Base-by-base conservation (phyloP, 805 yeast genomes). In the Ogataea saltuana region DNA sequence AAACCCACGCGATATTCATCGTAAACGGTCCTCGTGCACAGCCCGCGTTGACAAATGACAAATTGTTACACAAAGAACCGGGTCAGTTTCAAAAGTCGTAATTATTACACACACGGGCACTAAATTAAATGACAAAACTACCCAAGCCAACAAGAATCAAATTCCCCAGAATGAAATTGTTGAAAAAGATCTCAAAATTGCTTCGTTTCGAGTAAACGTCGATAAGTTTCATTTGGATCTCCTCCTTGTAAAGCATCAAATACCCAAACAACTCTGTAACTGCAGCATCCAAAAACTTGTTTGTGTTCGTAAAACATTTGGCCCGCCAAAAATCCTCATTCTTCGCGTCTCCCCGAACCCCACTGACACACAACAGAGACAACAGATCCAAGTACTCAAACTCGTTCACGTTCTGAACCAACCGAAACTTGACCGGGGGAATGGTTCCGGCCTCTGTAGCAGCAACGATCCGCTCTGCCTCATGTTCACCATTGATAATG, bases 391-490 rank as follows among this genome's bases (percentile, higher is more conserved):
- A 61, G 18, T 64, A 64, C 47, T 72, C 70, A 32, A 75, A 61
- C 36, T 72, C 72, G 25, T 69, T 67, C 15, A 72, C 44, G 46
- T 70, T 75, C 46, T 75, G 72, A 13, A 74, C 76, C 25, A 77
- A 60, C 39, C 81, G 65, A 56, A 59, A 69, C 58, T 59, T 69
- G 56, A 59, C 63, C 41, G 65, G 66, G 36, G 63, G 74, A 42
- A 61, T 56, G 45, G 50, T 16, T 13, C 38, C 38, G 32, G 33
- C 41, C 51, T 58, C 45, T 49, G 50, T 44, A 4, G 12, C 11
- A 17, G 6, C 16, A 34, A 13, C 16, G 4, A 23, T 29, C 22
- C 15, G 22, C 22, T 21, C 29, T 5, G 11, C 29, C 25, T 13
- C 26, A 3, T 28, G 28, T 11, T 29, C 42, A 13, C 26, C 15